These are phyloP conservation scores for Arbutus unedo DNA, from an alignment of 148 eudicot genomes.

Conservation along the genomic window DNA sequence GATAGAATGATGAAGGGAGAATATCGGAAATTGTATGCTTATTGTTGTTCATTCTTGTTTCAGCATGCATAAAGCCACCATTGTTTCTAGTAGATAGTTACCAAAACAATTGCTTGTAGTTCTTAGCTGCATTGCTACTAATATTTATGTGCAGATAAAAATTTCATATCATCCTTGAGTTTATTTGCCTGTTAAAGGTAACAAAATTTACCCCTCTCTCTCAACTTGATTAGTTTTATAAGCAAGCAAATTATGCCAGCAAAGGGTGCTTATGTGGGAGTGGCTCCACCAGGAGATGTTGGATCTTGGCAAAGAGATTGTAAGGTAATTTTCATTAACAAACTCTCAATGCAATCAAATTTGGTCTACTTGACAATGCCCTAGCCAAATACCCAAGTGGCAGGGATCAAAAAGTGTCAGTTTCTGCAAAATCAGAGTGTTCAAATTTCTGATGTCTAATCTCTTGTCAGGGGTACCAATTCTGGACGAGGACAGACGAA, in stretches of 20 bases:
- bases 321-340: slow-evolving; percentile 50
- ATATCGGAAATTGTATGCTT: not conserved
- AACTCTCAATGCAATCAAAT: not conserved
- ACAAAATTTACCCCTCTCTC: not conserved
- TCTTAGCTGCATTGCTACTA: not conserved
- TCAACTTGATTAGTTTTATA: slow-evolving; percentile 32
- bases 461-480: slow-evolving; percentile 65
- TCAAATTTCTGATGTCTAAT: not conserved
- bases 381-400: not conserved
- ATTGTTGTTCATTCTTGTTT: not conserved
- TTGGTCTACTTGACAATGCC: not conserved
- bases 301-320: slow-evolving; percentile 97
- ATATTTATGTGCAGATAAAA: not conserved
- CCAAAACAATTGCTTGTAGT: not conserved
- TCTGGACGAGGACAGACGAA: slow-evolving; percentile 70
- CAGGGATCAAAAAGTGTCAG: not conserved
- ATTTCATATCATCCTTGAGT: not conserved
- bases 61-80: not conserved
- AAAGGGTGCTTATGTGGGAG: slow-evolving; percentile 66
- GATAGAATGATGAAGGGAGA: not conserved
- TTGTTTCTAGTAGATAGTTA: not conserved
- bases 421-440: not conserved
- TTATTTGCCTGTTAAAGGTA: not conserved
- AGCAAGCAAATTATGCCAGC: slow-evolving; percentile 46
- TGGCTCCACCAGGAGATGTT: slow-evolving; percentile 81